Conservation (phyloP, 306 rosid species). For the Medicago arabica region DNA sequence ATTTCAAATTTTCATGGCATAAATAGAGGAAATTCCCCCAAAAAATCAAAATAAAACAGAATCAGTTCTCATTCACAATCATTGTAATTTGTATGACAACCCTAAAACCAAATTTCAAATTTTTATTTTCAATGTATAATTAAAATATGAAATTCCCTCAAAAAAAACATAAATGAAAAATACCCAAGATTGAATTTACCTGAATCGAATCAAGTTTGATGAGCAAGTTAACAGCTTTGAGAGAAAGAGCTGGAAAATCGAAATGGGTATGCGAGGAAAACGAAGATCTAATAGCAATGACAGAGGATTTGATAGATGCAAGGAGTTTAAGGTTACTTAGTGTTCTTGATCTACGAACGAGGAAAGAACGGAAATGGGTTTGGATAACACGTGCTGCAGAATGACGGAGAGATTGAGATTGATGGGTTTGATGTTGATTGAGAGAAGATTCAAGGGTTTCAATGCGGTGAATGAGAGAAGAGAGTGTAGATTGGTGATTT, state of each 20-base stretch:
- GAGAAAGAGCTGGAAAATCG: slow-evolving; percentile 61
- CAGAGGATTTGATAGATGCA: slow-evolving; percentile 67
- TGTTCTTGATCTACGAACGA: slow-evolving; percentile 83
- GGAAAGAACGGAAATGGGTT: slow-evolving; percentile 84
- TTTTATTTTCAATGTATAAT: neutral
- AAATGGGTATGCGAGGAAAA: slow-evolving; percentile 48
- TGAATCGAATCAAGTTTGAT: slow-evolving; percentile 72
- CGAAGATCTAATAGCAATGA: slow-evolving; percentile 62
- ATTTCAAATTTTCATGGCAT: too few species aligned
- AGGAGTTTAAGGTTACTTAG: slow-evolving; percentile 84
- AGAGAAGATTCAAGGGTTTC: slow-evolving; percentile 88
- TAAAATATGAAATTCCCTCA: neutral
- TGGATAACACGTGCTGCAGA: slow-evolving; percentile 78
- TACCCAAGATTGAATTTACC: slow-evolving; percentile 51
- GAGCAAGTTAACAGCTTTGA: slow-evolving; percentile 67
- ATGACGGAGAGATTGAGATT: slow-evolving; percentile 60
- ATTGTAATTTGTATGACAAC: neutral
- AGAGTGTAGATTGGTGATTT: slow-evolving; percentile 46
- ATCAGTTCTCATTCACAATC: too few species aligned
- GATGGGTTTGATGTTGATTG: slow-evolving; percentile 30
- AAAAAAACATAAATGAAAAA: neutral
- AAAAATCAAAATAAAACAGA: too few species aligned
- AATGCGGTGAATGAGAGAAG: slow-evolving; percentile 72
- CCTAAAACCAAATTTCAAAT: slow-evolving; percentile 46
- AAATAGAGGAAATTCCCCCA: neutral